Base-by-base conservation (phyloP, 2,329 filamentous ascomycete species). In the Epichloe bromicola region DNA sequence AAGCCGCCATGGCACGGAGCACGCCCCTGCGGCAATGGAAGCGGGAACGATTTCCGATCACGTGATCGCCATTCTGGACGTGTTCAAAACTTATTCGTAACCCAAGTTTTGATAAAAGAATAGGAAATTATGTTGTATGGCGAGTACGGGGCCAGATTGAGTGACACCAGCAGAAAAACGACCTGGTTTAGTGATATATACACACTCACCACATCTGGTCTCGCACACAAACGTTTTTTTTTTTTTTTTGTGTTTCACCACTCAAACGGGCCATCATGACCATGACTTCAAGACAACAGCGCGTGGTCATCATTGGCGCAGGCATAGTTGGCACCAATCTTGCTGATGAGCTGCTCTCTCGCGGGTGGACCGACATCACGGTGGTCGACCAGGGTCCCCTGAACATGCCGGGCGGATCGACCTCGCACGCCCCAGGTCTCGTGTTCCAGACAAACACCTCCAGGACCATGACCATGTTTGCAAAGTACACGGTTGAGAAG, bases 321-420 rank as follows among this genome's bases (percentile, higher is more conserved):
- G 80, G 80, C 46, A 82, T 83, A 52, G 80, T 83, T 52, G 80
- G 80, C 45, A 72, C 74, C 52, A 83, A 83, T 53, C 65, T 83
- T 46, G 80, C 80, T 46, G 80, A 83, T 57, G 80, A 83, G 70
- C 72, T 83, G 58, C 71, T 79, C 56, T 70, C 71, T 23, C 73
- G 78, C 58, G 80, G 80, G 68, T 83, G 80, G 79, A 73, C 62
- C 50, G 65, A 82, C 61, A 79, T 83, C 61, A 83, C 79, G 17
- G 79, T 83, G 47, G 66, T 83, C 55, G 80, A 83, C 56, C 80
- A 83, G 62, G 80, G 80, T 0, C 80, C 80, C 3, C 61, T 83
- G 55, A 66, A 70, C 52, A 75, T 83, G 72, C 80, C 80, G 0
- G 80, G 80, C 26, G 80, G 80, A 43, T 83, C 80, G 30, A 83